Evolutionary conservation across 2,329 filamentous ascomycete species (phyloP), one percentile per base, ranked within the genome.

Genomic region (Fusarium ramigenum): DNA sequence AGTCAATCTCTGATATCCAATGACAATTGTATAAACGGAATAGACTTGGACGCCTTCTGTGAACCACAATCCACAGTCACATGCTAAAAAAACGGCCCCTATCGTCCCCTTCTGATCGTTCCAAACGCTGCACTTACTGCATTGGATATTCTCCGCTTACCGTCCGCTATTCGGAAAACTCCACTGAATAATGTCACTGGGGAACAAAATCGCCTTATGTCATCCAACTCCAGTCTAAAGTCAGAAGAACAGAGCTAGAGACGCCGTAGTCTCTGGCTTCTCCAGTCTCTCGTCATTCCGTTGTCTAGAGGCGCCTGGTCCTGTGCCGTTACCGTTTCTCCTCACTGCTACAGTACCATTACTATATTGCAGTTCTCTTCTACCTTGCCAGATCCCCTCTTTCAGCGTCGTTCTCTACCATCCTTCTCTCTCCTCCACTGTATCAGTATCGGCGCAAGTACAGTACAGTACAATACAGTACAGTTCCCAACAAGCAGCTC

Each of bases 271-370:
- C 66, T 65, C 53, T 65, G 49, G 57, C 49, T 72, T 74, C 68
- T 59, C 66, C 36, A 62, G 71, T 76, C 66, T 77, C 75, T 76
- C 67, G 69, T 75, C 73, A 75, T 74, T 66, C 67, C 60, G 59
- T 60, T 74, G 59, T 59, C 30, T 37, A 47, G 68, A 72, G 68
- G 68, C 60, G 63, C 32, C 40, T 57, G 42, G 46, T 53, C 53
- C 56, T 43, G 57, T 59, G 47, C 63, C 53, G 60, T 58, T 69
- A 46, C 37, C 64, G 42, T 49, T 70, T 61, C 64, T 49, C 50
- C 59, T 58, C 44, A 30, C 23, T 59, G 34, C 39, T 52, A 61
- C 52, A 64, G 56, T 66, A 40, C 32, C 18, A 49, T 50, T 37
- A 50, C 23, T 25, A 46, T 34, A 60, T 72, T 72, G 34, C 36